A percentile compares a stretch with the other conserved stretches of the same genome.
Conservation (phyloP, 176 grass and related monocot species). For the Aegilops tauschii region DNA sequence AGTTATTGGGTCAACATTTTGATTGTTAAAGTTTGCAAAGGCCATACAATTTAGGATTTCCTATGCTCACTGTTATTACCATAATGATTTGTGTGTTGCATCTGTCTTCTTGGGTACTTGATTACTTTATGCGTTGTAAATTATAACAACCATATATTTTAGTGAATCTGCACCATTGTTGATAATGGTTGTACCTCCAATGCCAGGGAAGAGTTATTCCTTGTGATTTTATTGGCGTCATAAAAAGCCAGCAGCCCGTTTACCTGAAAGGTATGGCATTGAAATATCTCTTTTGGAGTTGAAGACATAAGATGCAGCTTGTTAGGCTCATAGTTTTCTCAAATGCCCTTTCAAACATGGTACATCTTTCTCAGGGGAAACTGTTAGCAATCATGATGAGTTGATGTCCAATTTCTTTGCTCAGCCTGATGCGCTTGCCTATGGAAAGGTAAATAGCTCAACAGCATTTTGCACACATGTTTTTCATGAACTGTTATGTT, state of each 20-base stretch:
- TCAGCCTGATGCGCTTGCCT: conserved; percentile 98
- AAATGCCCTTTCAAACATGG: conserved; percentile 20
- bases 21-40: too few species aligned
- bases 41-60: neutral
- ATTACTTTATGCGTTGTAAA: conserved; percentile 10
- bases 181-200: conserved; percentile 16
- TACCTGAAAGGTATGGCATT: conserved; percentile 65
- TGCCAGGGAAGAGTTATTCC: conserved; percentile 93
- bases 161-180: conserved; percentile 14
- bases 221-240: conserved; percentile 87
- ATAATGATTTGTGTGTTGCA: conserved; percentile 1
- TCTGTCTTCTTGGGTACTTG: neutral
- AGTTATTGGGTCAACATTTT: too few species aligned
- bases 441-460: conserved; percentile 74
- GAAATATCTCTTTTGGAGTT: neutral
- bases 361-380: conserved; percentile 58
- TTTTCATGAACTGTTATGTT: conserved; percentile 18
- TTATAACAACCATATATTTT: neutral
- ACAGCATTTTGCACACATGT: neutral
- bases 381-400: conserved; percentile 96
- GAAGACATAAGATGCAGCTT: neutral
- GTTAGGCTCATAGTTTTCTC: conserved; percentile 5
- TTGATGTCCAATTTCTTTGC: conserved; percentile 99
- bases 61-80: neutral
- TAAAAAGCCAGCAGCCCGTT: conserved; percentile 93